Evolutionary conservation across 164 flowering plant genomes (phyloP), one percentile per base, ranked within the genome.

Genomic region (Liquidambar formosana): DNA sequence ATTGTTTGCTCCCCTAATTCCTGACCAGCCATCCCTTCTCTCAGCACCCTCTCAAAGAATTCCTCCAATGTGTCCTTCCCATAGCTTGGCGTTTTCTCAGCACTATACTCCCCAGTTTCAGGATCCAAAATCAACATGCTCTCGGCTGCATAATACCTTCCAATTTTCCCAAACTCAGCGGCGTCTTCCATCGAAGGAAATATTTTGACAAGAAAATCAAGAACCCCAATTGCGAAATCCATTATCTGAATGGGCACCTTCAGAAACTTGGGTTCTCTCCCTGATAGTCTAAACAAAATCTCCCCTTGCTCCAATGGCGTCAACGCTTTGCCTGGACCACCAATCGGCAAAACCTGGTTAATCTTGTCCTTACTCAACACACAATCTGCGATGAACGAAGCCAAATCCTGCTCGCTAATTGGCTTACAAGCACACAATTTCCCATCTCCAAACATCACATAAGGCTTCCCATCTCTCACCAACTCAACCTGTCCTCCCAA

Each of bases 361-460:
- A 89, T 81, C 78, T 86, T 87, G 63, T 90, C 89, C 64, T 85
- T 83, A 54, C 78, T 76, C 78, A 89, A 65, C 48, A 94, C 90
- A 71, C 97, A 94, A 74, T 94, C 92, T 1, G 86, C 82, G 4
- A 94, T 89, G 51, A 92, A 94, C 0, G 91, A 81, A 41, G 97
- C 98, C 74, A 92, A 84, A 79, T 94, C 97, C 47, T 78, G 82
- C 82, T 94, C 98, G 25, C 98, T 94, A 16, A 94, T 94, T 1
- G 97, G 96, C 77, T 94, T 94, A 65, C 97, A 94, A 23, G 98
- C 94, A 69, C 97, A 90, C 63, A 94, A 71, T 57, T 80, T 87
- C 21, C 98, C 98, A 76, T 92, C 97, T 23, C 98, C 98, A 82
- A 92, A 94, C 97, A 92, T 92, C 66, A 94, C 96, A 79, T 88